Evolutionary conservation across 352 stramenopile species (phyloP), one percentile per base, ranked within the genome.

Genomic region (Phytophthora pisi): DNA sequence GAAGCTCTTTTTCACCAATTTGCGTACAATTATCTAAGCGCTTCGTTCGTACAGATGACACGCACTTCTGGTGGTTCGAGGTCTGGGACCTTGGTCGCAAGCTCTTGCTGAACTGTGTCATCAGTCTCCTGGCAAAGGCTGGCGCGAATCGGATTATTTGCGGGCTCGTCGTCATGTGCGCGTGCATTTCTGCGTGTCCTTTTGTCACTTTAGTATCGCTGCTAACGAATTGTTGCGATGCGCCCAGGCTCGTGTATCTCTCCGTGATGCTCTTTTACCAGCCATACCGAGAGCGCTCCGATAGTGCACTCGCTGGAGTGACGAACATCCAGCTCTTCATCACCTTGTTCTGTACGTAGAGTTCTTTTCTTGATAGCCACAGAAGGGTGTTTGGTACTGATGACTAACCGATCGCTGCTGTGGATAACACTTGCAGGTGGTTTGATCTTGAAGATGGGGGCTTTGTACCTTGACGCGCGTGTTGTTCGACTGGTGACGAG

Each of bases 281-380:
- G 57, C 85, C 85, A 10, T 92, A 85, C 61, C 86, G 84, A 50
- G 75, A 90, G 5, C 58, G 53, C 4, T 89, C 83, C 0, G 83
- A 93, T 46, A 92, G 80, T 56, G 74, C 80, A 7, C 80, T 93
- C 13, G 78, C 85, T 13, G 73, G 81, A 7, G 62, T 89, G 46
- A 85, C 78, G 20, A 79, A 93, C 34, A 90, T 93, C 59, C 81
- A 93, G 64, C 73, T 93, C 40, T 93, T 92, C 66, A 65, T 92
- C 71, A 91, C 83, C 18, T 67, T 93, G 5, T 93, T 93, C 38
- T 91, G 85, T 93, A 71, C 51, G 79, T 76, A 26, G 43, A 16
- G 8, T 4, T 28, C 7, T 13, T 8, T n/a, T 43, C 1, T 43
- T n/a, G 16, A 43, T 43, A 9, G 13, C 36, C 16, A 43, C 15